Percentiles rank a stretch among this genome's conserved stretches.
These are phyloP conservation scores for Puccinellia tenuiflora DNA, from an alignment of 176 grass and related monocot species.

Conservation along the genomic window DNA sequence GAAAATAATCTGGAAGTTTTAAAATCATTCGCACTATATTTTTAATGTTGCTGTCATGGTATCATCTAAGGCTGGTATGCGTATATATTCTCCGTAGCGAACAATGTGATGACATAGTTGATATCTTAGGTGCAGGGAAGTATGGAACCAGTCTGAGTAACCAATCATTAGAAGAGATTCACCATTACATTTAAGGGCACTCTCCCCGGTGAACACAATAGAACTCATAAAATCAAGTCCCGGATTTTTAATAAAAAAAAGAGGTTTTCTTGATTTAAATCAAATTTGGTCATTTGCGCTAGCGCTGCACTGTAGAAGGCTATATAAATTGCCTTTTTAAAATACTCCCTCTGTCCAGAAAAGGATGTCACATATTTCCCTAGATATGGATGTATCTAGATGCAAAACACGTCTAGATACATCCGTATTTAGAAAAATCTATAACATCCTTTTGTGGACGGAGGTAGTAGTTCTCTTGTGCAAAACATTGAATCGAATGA, in stretches of 20 bases:
- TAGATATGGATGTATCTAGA: too few relatives aligned
- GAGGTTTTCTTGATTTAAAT: not conserved
- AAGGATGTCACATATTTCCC: too few relatives aligned
- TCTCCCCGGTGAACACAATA: not conserved
- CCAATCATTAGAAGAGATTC: not conserved
- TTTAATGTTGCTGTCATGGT: too few relatives aligned
- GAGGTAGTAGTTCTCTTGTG: not conserved
- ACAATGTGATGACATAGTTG: not conserved
- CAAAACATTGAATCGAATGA: not conserved
- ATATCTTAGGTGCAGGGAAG: not conserved
- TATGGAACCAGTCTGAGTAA: not conserved
- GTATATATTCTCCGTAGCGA: not conserved
- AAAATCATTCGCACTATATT: too few relatives aligned
- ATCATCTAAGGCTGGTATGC: too few relatives aligned
- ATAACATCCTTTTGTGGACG: too few relatives aligned
- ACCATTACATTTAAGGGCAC: not conserved
- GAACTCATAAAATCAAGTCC: not conserved
- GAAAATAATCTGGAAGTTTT: too few relatives aligned
- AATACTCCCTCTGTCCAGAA: too few relatives aligned
- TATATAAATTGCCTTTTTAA: not conserved
- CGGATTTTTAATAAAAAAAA: not conserved
- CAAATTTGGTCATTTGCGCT: conserved; percentile 10
- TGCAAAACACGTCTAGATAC: too few relatives aligned
- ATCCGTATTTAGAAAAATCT: too few relatives aligned
- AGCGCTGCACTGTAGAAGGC: not conserved